A percentile compares a stretch with the other conserved stretches of the same genome.
phyloP scores from a whole-genome alignment of 176 grass and related monocot species.

The Paspalum vaginatum region DNA sequence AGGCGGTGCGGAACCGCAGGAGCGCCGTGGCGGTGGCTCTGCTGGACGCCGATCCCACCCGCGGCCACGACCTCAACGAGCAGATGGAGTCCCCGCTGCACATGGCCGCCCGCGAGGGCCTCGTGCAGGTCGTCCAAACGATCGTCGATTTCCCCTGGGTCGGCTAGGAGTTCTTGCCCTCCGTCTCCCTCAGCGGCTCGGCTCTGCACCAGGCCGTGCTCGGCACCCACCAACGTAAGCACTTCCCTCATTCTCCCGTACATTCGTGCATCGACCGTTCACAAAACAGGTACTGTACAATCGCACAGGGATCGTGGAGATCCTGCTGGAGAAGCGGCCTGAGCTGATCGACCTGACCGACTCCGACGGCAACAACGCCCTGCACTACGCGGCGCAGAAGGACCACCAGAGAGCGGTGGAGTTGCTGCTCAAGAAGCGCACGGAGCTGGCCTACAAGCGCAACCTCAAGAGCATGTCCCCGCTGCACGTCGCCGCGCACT shows the following conservation, averaged over 20 bases:
- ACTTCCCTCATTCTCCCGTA: background rate
- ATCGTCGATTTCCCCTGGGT: slow-evolving; percentile 57
- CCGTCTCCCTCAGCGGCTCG: slow-evolving; percentile 41
- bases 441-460: slow-evolving; percentile 50
- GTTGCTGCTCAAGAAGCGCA: slow-evolving; percentile 40
- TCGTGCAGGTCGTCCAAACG: slow-evolving; percentile 45
- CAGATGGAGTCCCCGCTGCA: slow-evolving; percentile 62
- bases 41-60: slow-evolving; percentile 43
- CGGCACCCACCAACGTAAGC: slow-evolving; percentile 65
- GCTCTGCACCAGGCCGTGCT: slow-evolving; percentile 68
- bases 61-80: slow-evolving; percentile 46
- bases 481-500: slow-evolving; percentile 53
- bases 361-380: slow-evolving; percentile 47
- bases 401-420: slow-evolving; percentile 48
- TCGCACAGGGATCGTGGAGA: slow-evolving; percentile 54
- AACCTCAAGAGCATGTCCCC: slow-evolving; percentile 30
- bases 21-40: slow-evolving; percentile 43
- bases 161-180: slow-evolving; percentile 13
- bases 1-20: slow-evolving; percentile 48
- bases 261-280: background rate
- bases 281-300: too few relatives aligned
- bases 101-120: slow-evolving; percentile 67
- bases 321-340: slow-evolving; percentile 37
- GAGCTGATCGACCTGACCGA: slow-evolving; percentile 44
- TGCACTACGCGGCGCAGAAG: slow-evolving; percentile 76